Conservation (phyloP, 2,329 filamentous ascomycete genomes). For the Curvularia spicifera region DNA sequence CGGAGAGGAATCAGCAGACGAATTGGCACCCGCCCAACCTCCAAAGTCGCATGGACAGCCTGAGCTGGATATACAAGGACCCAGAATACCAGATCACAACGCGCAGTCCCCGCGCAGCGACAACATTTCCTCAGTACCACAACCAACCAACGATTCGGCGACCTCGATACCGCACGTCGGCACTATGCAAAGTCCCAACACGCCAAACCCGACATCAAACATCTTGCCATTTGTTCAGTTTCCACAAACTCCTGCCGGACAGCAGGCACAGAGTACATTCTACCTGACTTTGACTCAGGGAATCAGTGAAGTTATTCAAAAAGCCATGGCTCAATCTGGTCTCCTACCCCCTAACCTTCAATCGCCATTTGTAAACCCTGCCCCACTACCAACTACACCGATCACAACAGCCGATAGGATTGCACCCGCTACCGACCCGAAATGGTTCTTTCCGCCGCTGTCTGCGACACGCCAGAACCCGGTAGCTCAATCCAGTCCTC, state of each 20-base stretch:
- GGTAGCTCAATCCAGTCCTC: constrained; percentile 21
- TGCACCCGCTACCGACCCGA: constrained; percentile 36
- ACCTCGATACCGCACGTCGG: constrained; percentile 7
- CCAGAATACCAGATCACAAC: neutral
- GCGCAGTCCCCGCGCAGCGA: neutral
- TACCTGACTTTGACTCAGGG: constrained; percentile 32
- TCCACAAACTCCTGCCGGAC: constrained; percentile 39
- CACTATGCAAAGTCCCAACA: constrained; percentile 16
- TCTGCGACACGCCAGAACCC: constrained; percentile 6
- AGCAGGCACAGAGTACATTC: constrained; percentile 37
- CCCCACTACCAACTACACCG: constrained; percentile 14
- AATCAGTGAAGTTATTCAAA: constrained; percentile 34
- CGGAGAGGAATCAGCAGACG: constrained; percentile 33
- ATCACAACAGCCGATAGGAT: constrained; percentile 17
- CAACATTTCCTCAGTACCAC: neutral
- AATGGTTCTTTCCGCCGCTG: constrained; percentile 38
- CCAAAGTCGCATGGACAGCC: constrained; percentile 12
- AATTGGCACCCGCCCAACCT: constrained; percentile 37
- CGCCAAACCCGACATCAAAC: constrained; percentile 26
- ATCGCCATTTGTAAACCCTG: constrained; percentile 6
- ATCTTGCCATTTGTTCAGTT: constrained; percentile 36
- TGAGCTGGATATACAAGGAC: neutral
- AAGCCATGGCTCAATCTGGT: constrained; percentile 26
- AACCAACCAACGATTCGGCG: neutral
- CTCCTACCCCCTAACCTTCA: constrained; percentile 20